Conservation (phyloP, 1,284 basidiomycete genomes). For the Stereum hirsutum region DNA sequence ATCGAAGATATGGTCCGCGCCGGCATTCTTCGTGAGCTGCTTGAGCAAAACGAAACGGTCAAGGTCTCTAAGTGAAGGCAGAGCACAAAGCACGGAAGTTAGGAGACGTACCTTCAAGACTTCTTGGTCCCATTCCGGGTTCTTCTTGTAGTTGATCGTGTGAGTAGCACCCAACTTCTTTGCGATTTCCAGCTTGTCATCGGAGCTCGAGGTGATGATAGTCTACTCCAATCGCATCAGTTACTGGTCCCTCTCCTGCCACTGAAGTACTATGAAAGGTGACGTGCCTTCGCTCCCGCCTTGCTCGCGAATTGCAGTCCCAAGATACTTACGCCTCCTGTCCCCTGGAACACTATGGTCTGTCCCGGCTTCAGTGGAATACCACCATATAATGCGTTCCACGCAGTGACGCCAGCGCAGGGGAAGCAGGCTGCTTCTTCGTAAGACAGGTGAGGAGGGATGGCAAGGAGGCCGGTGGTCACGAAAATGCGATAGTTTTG, state of each 20-base stretch:
- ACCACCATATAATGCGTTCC: conserved; percentile 6
- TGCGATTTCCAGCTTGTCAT: conserved; percentile 42
- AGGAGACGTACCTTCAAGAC: conserved; percentile 11
- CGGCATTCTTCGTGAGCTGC: conserved; percentile 22
- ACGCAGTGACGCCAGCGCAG: conserved; percentile 10
- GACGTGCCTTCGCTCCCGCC: conserved; percentile 37
- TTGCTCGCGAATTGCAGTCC: conserved; percentile 7
- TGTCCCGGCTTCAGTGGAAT: conserved; percentile 5
- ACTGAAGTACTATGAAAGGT: too few species aligned
- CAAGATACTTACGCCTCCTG: conserved; percentile 15
- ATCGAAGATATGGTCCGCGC: conserved; percentile 36
- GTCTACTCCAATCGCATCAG: conserved; percentile 5
- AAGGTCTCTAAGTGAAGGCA: neutral
- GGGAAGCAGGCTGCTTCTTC: conserved; percentile 43
- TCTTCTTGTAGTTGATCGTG: conserved; percentile 46
- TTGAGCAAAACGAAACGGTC: too few species aligned
- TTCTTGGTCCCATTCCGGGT: conserved; percentile 32
- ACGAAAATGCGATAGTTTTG: conserved; percentile 39
- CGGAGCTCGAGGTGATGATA: conserved; percentile 52
- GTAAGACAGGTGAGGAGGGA: conserved; percentile 37
- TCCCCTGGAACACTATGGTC: conserved; percentile 6
- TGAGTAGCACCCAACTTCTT: conserved; percentile 39
- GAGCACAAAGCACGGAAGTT: neutral
- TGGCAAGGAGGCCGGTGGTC: conserved; percentile 16
- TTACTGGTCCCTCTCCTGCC: too few species aligned